Conservation (phyloP, 2,329 filamentous ascomycete genomes). For the Parascedosporium putredinis region DNA sequence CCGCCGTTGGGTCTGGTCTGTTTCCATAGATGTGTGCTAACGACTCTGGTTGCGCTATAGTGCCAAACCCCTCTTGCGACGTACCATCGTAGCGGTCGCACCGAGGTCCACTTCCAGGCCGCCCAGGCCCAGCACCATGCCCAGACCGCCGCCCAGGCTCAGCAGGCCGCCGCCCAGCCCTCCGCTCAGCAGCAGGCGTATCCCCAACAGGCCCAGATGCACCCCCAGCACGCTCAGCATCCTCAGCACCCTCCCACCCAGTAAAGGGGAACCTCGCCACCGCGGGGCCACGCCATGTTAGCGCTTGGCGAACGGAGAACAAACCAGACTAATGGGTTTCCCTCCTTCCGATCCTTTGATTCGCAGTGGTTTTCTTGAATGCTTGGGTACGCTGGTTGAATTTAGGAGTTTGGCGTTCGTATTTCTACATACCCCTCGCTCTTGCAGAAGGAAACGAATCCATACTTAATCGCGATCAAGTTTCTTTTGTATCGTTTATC, state of each 20-base stretch:
- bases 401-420: background rate
- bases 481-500: too few species aligned
- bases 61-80: constrained; percentile 16
- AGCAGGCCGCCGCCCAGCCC: background rate
- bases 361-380: background rate
- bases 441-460: background rate
- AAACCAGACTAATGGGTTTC: background rate
- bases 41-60: constrained; percentile 9
- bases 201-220: background rate
- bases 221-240: background rate
- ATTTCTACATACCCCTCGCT: background rate
- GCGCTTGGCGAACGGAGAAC: background rate
- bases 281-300: background rate
- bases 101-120: constrained; percentile 14
- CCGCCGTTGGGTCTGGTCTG: background rate
- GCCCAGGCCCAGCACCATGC: constrained; percentile 1
- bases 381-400: background rate
- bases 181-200: background rate
- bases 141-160: background rate
- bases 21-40: too few species aligned
- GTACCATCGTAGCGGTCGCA: constrained; percentile 17
- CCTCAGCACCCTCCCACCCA: background rate
- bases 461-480: too few species aligned
- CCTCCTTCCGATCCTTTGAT: background rate
- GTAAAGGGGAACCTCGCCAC: background rate